Evolutionary conservation across 495 filamentous ascomycete genomes (phyloP).

Genomic region (Tuber microsphaerosporum): DNA sequence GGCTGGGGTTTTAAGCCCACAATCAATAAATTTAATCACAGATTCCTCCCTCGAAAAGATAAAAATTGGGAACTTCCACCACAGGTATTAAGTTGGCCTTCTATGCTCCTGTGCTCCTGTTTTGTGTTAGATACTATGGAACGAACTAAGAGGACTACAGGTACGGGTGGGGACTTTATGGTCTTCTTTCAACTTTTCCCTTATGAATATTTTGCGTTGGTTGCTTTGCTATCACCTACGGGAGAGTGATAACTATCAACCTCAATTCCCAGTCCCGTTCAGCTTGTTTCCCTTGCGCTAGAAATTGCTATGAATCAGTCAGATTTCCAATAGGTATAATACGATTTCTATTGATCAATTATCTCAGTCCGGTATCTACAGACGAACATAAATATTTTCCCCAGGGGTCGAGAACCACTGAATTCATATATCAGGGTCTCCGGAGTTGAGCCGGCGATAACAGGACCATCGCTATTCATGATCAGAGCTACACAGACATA

Average conservation of each 20-base stretch:
- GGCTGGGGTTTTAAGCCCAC: not conserved
- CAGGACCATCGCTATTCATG: not conserved
- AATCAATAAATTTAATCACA: not conserved
- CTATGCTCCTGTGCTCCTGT: not conserved
- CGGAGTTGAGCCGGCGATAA: not conserved
- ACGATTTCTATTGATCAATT: not conserved
- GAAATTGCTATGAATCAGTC: not conserved
- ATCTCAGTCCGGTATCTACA: not conserved
- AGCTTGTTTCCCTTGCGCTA: not conserved
- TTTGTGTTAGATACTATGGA: not conserved
- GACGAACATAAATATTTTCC: not conserved
- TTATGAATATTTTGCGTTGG: not conserved
- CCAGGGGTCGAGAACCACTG: not conserved
- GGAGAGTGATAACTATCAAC: not conserved
- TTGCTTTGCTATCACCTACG: not conserved
- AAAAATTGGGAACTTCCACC: not conserved
- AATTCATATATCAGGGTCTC: not conserved
- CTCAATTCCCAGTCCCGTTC: not conserved
- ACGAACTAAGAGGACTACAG: not conserved
- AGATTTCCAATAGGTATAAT: not conserved
- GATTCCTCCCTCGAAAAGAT: not conserved
- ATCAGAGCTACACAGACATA: not conserved
- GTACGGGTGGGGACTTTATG: not conserved
- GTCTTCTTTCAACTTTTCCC: not conserved
- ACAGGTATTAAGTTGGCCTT: not conserved